phyloP scores from a whole-genome alignment of 257 asterid species.

The Salvia hispanica region DNA sequence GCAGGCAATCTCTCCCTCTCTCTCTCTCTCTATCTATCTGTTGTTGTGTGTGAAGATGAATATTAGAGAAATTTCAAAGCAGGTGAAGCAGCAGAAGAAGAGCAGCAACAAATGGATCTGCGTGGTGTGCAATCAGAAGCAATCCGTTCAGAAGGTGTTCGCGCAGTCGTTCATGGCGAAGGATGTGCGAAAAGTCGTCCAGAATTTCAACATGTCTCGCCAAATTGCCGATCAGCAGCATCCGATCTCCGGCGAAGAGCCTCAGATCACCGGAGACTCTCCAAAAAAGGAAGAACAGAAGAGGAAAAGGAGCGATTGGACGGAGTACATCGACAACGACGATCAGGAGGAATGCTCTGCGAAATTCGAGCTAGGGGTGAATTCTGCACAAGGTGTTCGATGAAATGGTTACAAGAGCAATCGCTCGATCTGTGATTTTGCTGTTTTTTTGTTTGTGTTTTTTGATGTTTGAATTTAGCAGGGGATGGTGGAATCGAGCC shows the following conservation, averaged over 20 bases:
- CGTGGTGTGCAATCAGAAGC: constrained; percentile 88
- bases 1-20: constrained; percentile 52
- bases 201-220: constrained; percentile 87
- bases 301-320: constrained; percentile 70
- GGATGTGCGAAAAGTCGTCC: constrained; percentile 78
- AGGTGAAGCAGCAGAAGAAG: constrained; percentile 99
- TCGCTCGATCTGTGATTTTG: background rate
- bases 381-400: constrained; percentile 39
- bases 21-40: constrained; percentile 5
- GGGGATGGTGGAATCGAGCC: constrained; percentile 53
- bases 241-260: constrained; percentile 20
- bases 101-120: constrained; percentile 88
- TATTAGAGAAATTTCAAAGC: constrained; percentile 24
- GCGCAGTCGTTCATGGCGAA: constrained; percentile 74
- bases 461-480: constrained; percentile 34
- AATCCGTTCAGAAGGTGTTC: constrained; percentile 65
- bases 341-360: constrained; percentile 32
- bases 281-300: constrained; percentile 9
- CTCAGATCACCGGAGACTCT: constrained; percentile 16
- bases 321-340: constrained; percentile 56
- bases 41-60: background rate
- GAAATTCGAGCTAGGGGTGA: constrained; percentile 27
- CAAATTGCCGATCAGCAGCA: constrained; percentile 51
- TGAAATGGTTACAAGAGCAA: constrained; percentile 1
- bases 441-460: background rate